Conservation (phyloP, 2,329 filamentous ascomycete species). For the Sporothrix pseudoabietina region DNA sequence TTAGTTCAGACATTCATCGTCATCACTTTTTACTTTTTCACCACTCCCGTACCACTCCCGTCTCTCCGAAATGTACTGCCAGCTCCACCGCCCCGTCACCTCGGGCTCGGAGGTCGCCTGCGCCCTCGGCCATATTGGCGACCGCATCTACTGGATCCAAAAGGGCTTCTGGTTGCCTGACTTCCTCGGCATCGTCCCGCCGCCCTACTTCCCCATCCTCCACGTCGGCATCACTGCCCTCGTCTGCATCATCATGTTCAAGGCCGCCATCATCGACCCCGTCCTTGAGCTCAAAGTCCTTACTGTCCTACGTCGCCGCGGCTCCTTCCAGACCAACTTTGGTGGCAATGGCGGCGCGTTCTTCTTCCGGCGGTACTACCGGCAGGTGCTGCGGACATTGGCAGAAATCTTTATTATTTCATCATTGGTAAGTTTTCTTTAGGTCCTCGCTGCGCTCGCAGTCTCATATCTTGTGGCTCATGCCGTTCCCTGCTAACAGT, state of each 20-base stretch:
- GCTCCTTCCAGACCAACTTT: neutral
- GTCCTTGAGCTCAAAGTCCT: constrained; percentile 7
- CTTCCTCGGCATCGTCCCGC: constrained; percentile 29
- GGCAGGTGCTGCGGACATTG: neutral
- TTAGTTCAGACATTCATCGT: neutral
- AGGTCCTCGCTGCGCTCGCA: neutral
- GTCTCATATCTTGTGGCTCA: neutral
- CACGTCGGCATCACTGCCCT: constrained; percentile 29
- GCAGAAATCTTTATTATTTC: constrained; percentile 24
- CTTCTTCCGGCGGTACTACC: neutral
- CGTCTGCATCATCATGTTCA: constrained; percentile 14
- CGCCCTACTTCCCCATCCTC: constrained; percentile 32
- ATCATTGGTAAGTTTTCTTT: neutral
- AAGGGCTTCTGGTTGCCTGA: constrained; percentile 30
- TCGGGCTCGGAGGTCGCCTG: constrained; percentile 27
- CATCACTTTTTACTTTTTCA: neutral
- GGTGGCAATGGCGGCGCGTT: neutral
- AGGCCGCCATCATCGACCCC: constrained; percentile 15
- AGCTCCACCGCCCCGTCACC: constrained; percentile 31
- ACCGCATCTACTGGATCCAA: constrained; percentile 30
- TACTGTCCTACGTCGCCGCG: constrained; percentile 13
- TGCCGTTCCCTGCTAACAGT: neutral
- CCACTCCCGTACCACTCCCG: neutral
- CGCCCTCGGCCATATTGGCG: constrained; percentile 28
- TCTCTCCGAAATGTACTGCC: constrained; percentile 28